phyloP scores from a whole-genome alignment of 139 green algal genomes.

The Microglena sp. region DNA sequence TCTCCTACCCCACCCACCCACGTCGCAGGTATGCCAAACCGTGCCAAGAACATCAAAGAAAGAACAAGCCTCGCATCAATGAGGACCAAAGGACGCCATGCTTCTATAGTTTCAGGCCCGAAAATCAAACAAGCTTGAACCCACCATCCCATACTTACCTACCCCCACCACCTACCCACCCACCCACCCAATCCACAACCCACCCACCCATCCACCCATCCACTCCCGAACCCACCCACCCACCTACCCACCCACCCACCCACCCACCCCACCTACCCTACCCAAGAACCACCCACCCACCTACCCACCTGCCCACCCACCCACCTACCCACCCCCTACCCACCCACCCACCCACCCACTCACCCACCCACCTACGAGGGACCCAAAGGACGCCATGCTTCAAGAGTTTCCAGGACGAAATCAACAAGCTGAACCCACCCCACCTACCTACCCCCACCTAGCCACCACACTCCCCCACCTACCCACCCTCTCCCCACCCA shows the following conservation, averaged over 20 bases:
- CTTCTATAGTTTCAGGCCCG: constrained; percentile 37
- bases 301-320: neutral
- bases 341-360: too few relatives aligned
- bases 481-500: too few relatives aligned
- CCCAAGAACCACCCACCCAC: neutral
- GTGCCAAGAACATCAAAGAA: constrained; percentile 82
- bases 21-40: constrained; percentile 44
- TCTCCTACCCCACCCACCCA: too few relatives aligned
- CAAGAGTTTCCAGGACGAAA: too few relatives aligned
- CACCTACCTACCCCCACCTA: too few relatives aligned
- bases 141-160: neutral
- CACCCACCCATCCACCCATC: neutral
- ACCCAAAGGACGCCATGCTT: too few relatives aligned
- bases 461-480: too few relatives aligned
- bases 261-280: neutral
- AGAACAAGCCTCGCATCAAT: constrained; percentile 72
- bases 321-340: neutral
- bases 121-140: neutral
- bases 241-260: neutral
- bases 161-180: neutral
- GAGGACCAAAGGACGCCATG: constrained; percentile 59
- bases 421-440: too few relatives aligned
- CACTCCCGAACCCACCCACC: too few relatives aligned
- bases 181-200: neutral
- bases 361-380: neutral